Evolutionary conservation across 2,329 filamentous ascomycete genomes (phyloP).

Genomic region (Penicillium digitatum): DNA sequence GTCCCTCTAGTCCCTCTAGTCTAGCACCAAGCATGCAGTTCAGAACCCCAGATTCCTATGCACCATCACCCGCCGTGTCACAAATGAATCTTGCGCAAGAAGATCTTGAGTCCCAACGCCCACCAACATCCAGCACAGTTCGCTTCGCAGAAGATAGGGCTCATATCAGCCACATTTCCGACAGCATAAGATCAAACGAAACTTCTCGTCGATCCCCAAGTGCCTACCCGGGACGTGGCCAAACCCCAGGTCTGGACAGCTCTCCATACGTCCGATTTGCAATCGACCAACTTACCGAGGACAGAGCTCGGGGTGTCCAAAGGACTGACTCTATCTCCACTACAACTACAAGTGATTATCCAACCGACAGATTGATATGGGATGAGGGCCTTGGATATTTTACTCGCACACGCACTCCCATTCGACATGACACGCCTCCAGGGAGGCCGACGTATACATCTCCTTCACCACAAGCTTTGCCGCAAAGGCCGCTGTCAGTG

Average conservation of each 20-base stretch:
- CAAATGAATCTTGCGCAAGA: constrained; percentile 3
- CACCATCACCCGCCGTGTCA: constrained; percentile 30
- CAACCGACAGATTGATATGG: constrained; percentile 50
- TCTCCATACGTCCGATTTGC: constrained; percentile 86
- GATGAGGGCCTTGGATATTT: constrained; percentile 47
- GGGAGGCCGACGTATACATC: constrained; percentile 30
- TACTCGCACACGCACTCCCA: constrained; percentile 31
- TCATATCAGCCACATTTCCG: constrained; percentile 22
- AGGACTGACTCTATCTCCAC: constrained; percentile 47
- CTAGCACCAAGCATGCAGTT: constrained; percentile 41
- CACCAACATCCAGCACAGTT: constrained; percentile 25
- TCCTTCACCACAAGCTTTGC: constrained; percentile 35
- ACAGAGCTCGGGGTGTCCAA: constrained; percentile 56
- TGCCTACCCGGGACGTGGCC: constrained; percentile 40
- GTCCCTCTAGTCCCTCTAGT: constrained; percentile 37
- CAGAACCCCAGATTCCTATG: constrained; percentile 43
- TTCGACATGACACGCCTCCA: constrained; percentile 30
- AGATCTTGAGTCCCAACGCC: constrained; percentile 14
- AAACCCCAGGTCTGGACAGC: constrained; percentile 76
- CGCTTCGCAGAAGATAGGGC: constrained; percentile 26
- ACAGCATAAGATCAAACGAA: constrained; percentile 21
- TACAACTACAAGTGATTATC: constrained; percentile 40
- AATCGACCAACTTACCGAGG: constrained; percentile 77
- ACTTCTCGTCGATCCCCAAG: constrained; percentile 25
- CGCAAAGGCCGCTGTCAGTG: constrained; percentile 25